Conservation (phyloP, 768 basidiomycete genomes). For the Daedaleopsis nitida region DNA sequence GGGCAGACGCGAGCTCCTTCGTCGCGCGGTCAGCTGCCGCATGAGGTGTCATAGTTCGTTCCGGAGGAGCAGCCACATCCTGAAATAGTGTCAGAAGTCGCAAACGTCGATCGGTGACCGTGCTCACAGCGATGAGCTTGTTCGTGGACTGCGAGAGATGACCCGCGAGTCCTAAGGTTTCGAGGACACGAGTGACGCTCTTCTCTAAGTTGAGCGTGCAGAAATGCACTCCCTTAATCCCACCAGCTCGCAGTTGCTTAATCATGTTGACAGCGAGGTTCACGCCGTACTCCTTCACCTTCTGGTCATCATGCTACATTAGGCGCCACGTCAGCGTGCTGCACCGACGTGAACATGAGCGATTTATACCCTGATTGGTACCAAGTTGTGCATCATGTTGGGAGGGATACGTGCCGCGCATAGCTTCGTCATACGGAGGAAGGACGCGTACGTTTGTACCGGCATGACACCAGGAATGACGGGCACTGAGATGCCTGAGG, state of each 20-base stretch:
- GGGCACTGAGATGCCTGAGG: slow-evolving; percentile 83
- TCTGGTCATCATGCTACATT: slow-evolving; percentile 86
- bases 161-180: slow-evolving; percentile 72
- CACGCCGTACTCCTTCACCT: slow-evolving; percentile 95
- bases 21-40: slow-evolving; percentile 67
- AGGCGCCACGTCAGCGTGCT: not conserved
- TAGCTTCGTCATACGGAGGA: slow-evolving; percentile 87
- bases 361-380: slow-evolving; percentile 66
- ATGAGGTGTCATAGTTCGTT: slow-evolving; percentile 60
- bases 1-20: slow-evolving; percentile 50
- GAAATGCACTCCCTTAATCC: slow-evolving; percentile 81
- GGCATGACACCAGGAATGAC: slow-evolving; percentile 98
- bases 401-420: slow-evolving; percentile 80
- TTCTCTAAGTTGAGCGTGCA: slow-evolving; percentile 98
- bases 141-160: slow-evolving; percentile 49
- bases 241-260: slow-evolving; percentile 52
- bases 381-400: slow-evolving; percentile 62
- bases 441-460: slow-evolving; percentile 94
- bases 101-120: slow-evolving; percentile 7
- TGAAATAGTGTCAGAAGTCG: slow-evolving; percentile 18
- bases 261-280: slow-evolving; percentile 83
- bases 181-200: slow-evolving; percentile 85
- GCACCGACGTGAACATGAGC: slow-evolving; percentile 23
- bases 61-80: slow-evolving; percentile 27
- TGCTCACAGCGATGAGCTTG: slow-evolving; percentile 64